phyloP scores from a whole-genome alignment of 2,329 filamentous ascomycete species.

The Graphilbum sp. region DNA sequence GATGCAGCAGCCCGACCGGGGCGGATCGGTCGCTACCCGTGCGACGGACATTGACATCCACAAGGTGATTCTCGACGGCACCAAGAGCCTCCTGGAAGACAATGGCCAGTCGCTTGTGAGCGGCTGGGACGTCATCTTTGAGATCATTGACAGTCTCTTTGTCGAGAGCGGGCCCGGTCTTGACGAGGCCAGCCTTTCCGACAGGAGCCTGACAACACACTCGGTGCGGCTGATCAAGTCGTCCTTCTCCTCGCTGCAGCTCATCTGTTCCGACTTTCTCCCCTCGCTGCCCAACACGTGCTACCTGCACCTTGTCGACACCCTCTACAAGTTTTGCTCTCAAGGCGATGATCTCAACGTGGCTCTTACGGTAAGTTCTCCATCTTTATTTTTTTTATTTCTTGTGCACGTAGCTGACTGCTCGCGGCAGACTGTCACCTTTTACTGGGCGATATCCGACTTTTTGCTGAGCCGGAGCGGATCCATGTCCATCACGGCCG shows the following conservation, averaged over 20 bases:
- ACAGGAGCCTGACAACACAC: constrained; percentile 28
- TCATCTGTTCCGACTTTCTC: constrained; percentile 91
- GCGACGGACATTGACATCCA: constrained; percentile 65
- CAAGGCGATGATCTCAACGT: constrained; percentile 92
- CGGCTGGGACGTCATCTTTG: constrained; percentile 76
- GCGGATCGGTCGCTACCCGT: constrained; percentile 38
- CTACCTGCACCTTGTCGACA: constrained; percentile 66
- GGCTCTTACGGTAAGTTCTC: constrained; percentile 56
- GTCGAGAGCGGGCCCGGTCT: constrained; percentile 14
- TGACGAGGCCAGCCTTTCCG: constrained; percentile 10
- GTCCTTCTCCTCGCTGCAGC: constrained; percentile 76
- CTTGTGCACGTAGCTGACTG: background rate
- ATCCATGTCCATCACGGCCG: constrained; percentile 39
- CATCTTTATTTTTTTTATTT: background rate
- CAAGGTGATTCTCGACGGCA: constrained; percentile 58
- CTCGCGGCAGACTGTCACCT: constrained; percentile 57
- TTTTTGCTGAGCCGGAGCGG: constrained; percentile 51
- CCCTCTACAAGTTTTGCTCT: constrained; percentile 74
- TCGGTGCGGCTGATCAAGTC: constrained; percentile 67
- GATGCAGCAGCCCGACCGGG: constrained; percentile 36
- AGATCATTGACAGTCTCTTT: constrained; percentile 73
- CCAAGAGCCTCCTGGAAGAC: constrained; percentile 72
- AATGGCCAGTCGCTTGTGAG: constrained; percentile 69
- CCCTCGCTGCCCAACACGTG: constrained; percentile 53
- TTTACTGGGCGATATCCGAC: constrained; percentile 91